A percentile compares a stretch with the other conserved stretches of the same genome.
phyloP scores from a whole-genome alignment of 108 stramenopile genomes.

The Pinguiococcus pyrenoidosus region DNA sequence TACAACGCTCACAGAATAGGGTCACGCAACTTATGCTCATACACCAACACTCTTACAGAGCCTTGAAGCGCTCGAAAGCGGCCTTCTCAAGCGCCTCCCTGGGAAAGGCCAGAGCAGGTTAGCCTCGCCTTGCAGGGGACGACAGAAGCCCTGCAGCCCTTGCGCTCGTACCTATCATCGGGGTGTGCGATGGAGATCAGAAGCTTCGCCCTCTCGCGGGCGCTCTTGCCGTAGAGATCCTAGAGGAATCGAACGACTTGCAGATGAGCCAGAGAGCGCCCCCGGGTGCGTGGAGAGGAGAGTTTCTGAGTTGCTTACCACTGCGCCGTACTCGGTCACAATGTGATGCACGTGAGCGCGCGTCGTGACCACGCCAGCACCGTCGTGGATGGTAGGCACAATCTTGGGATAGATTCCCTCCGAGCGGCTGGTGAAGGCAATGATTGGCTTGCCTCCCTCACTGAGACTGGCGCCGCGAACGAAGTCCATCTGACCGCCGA shows the following conservation, averaged over 20 bases:
- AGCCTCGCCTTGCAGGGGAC: too few species aligned
- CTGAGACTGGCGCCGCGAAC: conserved; percentile 12
- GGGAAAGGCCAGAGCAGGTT: too few species aligned
- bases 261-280: background rate
- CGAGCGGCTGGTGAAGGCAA: conserved; percentile 18
- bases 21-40: too few species aligned
- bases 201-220: conserved; percentile 1
- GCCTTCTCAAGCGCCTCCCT: conserved; percentile 1
- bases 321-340: conserved; percentile 18
- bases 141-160: too few species aligned
- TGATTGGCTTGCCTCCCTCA: conserved; percentile 10
- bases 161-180: too few species aligned
- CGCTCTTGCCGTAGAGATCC: conserved; percentile 1
- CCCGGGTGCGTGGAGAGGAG: background rate
- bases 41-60: background rate
- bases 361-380: conserved; percentile 23
- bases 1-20: too few species aligned
- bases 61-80: background rate
- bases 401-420: conserved; percentile 8
- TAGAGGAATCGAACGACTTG: background rate
- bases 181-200: conserved; percentile 23
- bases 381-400: conserved; percentile 11
- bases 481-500: conserved; percentile 25
- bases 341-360: conserved; percentile 22
- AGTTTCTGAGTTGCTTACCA: background rate